These are phyloP conservation scores for Didymella glomerata DNA, from an alignment of 2,329 filamentous ascomycete genomes.

Conservation along the genomic window DNA sequence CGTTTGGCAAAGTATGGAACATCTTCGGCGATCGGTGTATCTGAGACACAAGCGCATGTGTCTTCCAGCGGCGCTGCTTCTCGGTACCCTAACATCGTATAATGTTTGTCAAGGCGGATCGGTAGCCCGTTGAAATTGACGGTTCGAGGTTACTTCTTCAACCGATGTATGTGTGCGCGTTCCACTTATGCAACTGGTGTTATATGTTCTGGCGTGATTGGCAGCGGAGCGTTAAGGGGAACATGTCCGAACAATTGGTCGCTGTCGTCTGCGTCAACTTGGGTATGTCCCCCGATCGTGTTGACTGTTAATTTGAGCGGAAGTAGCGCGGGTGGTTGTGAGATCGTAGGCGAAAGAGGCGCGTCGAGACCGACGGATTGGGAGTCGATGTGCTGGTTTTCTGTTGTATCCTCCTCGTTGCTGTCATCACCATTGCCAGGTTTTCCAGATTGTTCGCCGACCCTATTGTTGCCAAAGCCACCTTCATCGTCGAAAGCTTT, in stretches of 20 bases:
- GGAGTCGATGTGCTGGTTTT: not conserved
- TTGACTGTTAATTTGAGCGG: not conserved
- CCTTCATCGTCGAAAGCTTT: not conserved
- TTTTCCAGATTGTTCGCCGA: not conserved
- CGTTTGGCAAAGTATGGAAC: not conserved
- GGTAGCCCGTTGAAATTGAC: not conserved
- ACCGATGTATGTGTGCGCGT: not conserved
- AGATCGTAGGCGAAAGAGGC: not conserved
- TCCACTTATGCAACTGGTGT: not conserved
- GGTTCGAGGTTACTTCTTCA: not conserved
- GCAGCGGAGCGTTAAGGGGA: not conserved
- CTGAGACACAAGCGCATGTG: not conserved
- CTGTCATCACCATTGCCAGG: not conserved
- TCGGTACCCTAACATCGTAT: not conserved
- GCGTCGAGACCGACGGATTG: not conserved
- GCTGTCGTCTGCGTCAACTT: not conserved
- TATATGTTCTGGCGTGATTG: not conserved
- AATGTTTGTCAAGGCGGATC: not conserved
- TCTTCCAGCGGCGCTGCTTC: not conserved
- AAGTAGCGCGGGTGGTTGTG: not conserved
- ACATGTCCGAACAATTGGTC: not conserved
- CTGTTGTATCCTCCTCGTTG: not conserved
- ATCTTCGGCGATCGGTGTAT: not conserved
- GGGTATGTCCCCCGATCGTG: not conserved
- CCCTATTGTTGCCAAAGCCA: not conserved